Percentiles rank a stretch among this genome's conserved stretches.
Conservation (phyloP, 2,329 filamentous ascomycete genomes). For the Alternaria gaisen region DNA sequence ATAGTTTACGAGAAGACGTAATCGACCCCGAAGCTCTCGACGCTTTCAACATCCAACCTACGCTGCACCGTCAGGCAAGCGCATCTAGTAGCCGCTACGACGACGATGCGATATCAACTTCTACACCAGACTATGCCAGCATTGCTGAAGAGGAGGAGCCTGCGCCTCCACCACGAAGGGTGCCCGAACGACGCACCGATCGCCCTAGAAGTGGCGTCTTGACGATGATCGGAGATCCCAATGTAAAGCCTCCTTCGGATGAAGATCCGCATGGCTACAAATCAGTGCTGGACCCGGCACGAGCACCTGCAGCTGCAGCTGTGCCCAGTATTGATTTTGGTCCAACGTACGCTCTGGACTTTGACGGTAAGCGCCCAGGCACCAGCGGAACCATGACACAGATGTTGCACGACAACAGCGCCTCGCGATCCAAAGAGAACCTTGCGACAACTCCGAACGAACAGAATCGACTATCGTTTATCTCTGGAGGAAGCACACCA, state of each 20-base stretch:
- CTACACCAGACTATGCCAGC: constrained; percentile 81
- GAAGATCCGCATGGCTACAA: constrained; percentile 58
- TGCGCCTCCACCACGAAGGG: constrained; percentile 46
- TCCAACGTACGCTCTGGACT: constrained; percentile 75
- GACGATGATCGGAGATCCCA: constrained; percentile 74
- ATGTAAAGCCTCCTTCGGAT: constrained; percentile 53
- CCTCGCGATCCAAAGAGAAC: constrained; percentile 47
- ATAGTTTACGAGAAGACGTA: constrained; percentile 55
- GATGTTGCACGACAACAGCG: constrained; percentile 36
- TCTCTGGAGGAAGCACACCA: constrained; percentile 46
- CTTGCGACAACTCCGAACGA: constrained; percentile 40
- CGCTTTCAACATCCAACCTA: constrained; percentile 44
- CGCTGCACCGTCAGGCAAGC: constrained; percentile 46
- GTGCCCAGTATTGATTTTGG: constrained; percentile 87
- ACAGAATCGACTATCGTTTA: constrained; percentile 39
- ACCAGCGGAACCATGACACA: constrained; percentile 63
- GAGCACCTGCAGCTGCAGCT: constrained; percentile 58
- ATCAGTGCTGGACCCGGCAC: constrained; percentile 36
- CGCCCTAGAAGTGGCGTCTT: constrained; percentile 80
- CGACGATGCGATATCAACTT: constrained; percentile 68
- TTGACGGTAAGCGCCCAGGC: constrained; percentile 62
- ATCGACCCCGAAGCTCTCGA: constrained; percentile 58
- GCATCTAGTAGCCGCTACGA: constrained; percentile 67
- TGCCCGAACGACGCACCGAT: constrained; percentile 65
- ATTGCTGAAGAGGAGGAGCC: constrained; percentile 56